Percentiles rank a stretch among this genome's conserved stretches.
Evolutionary conservation across 495 filamentous ascomycete genomes (phyloP).

Genomic region (Xylaria castorea): DNA sequence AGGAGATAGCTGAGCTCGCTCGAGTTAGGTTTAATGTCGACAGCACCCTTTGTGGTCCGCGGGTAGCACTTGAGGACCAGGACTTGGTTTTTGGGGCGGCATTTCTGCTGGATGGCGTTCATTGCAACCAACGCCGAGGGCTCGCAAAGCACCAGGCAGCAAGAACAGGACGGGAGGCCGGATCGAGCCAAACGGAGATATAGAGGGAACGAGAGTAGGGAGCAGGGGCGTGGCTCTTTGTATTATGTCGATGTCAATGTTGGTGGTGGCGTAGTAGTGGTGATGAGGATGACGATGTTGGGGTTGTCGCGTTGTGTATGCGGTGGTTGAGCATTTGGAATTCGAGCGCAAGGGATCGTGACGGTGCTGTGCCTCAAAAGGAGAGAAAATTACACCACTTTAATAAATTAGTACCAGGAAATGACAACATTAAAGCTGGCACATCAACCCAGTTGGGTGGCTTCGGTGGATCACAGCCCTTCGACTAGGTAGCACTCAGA

Average conservation of each 20-base stretch:
- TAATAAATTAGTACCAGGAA: constrained; percentile 14
- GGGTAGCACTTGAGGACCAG: constrained; percentile 94
- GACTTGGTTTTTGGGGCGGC: constrained; percentile 91
- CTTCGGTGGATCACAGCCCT: constrained; percentile 16
- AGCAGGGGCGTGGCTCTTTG: neutral
- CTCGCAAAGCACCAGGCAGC: constrained; percentile 31
- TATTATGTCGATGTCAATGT: constrained; percentile 4
- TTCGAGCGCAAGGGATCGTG: constrained; percentile 11
- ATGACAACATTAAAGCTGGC: constrained; percentile 24
- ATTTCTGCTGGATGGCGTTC: constrained; percentile 64
- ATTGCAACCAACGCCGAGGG: constrained; percentile 44
- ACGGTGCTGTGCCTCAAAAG: constrained; percentile 13
- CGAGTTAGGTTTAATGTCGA: constrained; percentile 89
- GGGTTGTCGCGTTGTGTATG: neutral
- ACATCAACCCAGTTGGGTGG: constrained; percentile 8
- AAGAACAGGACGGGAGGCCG: constrained; percentile 9
- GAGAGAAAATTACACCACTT: constrained; percentile 22
- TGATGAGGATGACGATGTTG: constrained; percentile 6
- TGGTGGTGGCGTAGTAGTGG: neutral
- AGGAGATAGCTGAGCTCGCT: constrained; percentile 94
- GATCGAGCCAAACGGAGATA: constrained; percentile 1
- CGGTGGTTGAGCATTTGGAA: neutral
- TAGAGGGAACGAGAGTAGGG: neutral
- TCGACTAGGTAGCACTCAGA: neutral
- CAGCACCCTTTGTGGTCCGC: constrained; percentile 82